phyloP scores from a whole-genome alignment of 441 rosid genomes.

The Arabidopsis hybrid region DNA sequence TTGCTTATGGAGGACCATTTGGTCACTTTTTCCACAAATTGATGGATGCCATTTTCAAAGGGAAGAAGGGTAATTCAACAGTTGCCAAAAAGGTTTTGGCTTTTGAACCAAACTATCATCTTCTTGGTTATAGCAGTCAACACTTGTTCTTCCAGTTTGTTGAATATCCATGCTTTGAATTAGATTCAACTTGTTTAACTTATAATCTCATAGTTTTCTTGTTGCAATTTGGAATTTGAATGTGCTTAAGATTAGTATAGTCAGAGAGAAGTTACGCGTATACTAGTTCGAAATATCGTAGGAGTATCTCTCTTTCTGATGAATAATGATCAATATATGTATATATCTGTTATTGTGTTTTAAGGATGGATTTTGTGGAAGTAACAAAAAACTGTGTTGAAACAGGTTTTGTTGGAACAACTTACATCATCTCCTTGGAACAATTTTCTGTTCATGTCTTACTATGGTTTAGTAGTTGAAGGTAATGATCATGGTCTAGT shows the following conservation, averaged over 20 bases:
- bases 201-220: background rate
- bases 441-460: slow-evolving; percentile 83
- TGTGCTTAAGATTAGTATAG: background rate
- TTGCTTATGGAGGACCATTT: slow-evolving; percentile 91
- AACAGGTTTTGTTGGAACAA: slow-evolving; percentile 88
- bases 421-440: slow-evolving; percentile 86
- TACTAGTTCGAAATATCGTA: background rate
- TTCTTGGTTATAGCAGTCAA: background rate
- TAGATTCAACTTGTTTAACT: background rate
- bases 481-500: slow-evolving; percentile 49
- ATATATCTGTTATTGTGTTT: background rate
- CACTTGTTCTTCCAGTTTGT: background rate
- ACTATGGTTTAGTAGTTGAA: slow-evolving; percentile 89
- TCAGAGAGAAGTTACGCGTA: background rate
- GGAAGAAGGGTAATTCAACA: slow-evolving; percentile 72
- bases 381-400: slow-evolving; percentile 7
- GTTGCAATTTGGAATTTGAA: background rate
- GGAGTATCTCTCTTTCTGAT: background rate
- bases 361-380: background rate
- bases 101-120: background rate
- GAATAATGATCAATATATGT: background rate
- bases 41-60: slow-evolving; percentile 83
- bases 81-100: slow-evolving; percentile 76
- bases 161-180: background rate
- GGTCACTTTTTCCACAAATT: slow-evolving; percentile 89